Evolutionary conservation across 345 rosid genomes (phyloP).

Genomic region (Ricinus communis): DNA sequence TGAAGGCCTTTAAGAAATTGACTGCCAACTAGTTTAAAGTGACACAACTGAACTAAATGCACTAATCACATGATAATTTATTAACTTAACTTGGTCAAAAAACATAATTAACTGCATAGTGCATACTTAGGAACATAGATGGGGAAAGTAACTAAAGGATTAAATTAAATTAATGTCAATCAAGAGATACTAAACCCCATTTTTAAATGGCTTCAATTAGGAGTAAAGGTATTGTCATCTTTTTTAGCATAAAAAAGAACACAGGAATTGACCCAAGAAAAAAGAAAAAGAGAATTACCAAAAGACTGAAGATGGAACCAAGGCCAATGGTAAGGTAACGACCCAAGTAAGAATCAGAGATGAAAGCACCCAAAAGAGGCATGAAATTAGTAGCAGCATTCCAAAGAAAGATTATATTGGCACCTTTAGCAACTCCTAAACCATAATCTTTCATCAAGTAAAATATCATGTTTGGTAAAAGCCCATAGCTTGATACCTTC

Average conservation of each 20-base stretch:
- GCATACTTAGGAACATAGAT: background rate
- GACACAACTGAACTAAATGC: background rate
- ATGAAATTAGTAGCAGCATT: constrained; percentile 54
- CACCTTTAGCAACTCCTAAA: constrained; percentile 42
- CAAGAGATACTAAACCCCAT: background rate
- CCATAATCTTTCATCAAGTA: constrained; percentile 53
- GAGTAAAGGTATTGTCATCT: too few relatives aligned
- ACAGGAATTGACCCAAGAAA: background rate
- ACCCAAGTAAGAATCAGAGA: constrained; percentile 71
- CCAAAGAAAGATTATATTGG: constrained; percentile 58
- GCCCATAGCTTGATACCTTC: constrained; percentile 56
- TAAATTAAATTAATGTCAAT: background rate
- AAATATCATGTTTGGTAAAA: constrained; percentile 60
- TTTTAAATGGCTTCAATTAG: background rate
- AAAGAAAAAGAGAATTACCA: constrained; percentile 31
- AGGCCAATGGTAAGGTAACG: constrained; percentile 53
- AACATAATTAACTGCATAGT: too few relatives aligned
- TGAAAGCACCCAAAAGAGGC: constrained; percentile 58
- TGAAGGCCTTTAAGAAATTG: background rate
- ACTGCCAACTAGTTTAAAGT: background rate
- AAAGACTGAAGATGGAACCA: constrained; percentile 48
- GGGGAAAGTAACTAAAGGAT: background rate
- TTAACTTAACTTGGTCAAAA: too few relatives aligned
- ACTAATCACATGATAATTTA: background rate
- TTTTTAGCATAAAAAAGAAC: background rate